Conservation (phyloP, 2,329 filamentous ascomycete species). For the Lanzia echinophila region DNA sequence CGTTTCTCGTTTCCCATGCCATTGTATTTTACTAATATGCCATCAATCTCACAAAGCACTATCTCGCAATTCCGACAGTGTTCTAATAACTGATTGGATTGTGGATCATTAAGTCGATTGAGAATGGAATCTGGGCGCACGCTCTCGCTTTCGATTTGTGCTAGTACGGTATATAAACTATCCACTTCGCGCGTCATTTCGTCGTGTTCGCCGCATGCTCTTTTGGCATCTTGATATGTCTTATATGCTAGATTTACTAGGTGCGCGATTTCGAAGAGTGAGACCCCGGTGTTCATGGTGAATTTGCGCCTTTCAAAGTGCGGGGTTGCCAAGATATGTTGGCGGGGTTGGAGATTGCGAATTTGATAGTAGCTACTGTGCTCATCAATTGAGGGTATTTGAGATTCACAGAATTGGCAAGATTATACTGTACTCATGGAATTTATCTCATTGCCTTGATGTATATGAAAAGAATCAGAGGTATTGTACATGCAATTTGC, state of each 20-base stretch:
- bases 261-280: neutral
- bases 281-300: neutral
- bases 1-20: neutral
- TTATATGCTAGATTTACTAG: constrained; percentile 7
- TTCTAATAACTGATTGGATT: constrained; percentile 6
- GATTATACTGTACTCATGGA: too few species aligned
- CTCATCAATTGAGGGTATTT: too few species aligned
- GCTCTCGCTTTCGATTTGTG: constrained; percentile 47
- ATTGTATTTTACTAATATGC: constrained; percentile 11
- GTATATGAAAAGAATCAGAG: too few species aligned
- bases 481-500: too few species aligned
- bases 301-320: too few species aligned
- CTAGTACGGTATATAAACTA: constrained; percentile 45
- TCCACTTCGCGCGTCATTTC: constrained; percentile 42
- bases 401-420: too few species aligned
- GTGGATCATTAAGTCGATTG: constrained; percentile 34
- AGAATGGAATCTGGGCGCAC: constrained; percentile 35
- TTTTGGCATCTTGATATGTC: constrained; percentile 25
- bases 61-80: neutral
- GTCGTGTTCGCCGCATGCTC: constrained; percentile 40
- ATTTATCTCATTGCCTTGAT: too few species aligned
- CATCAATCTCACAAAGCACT: neutral
- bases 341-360: too few species aligned
- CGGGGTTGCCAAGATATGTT: too few species aligned
- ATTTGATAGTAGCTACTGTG: too few species aligned